phyloP scores from a whole-genome alignment of 2,329 filamentous ascomycete species.

The Diplodia scrobiculata region DNA sequence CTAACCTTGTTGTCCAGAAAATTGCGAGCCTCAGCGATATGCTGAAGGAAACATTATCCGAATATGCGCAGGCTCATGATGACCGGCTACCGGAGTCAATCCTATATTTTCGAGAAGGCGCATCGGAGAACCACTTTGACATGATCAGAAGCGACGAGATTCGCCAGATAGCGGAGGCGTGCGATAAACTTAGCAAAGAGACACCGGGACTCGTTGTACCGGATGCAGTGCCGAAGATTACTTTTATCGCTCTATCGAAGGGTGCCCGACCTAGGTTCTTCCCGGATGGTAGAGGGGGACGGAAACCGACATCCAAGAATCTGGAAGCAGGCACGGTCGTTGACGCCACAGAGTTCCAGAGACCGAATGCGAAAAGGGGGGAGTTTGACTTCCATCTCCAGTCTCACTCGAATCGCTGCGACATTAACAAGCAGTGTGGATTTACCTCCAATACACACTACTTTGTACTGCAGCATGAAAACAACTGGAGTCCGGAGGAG shows the following conservation, averaged over 20 bases:
- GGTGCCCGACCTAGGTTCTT: neutral
- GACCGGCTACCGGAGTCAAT: neutral
- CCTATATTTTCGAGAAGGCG: neutral
- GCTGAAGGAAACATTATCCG: neutral
- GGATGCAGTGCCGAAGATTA: neutral
- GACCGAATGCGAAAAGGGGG: neutral
- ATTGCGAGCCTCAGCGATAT: neutral
- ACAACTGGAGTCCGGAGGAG: neutral
- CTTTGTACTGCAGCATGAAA: neutral
- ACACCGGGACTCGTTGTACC: neutral
- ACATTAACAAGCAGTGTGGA: neutral
- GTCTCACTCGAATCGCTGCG: neutral
- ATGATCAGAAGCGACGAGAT: neutral
- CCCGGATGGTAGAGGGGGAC: neutral
- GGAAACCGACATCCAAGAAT: neutral
- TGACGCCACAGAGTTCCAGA: neutral
- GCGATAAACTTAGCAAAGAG: neutral
- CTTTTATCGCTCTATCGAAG: neutral
- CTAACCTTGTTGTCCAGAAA: neutral
- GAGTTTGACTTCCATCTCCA: slow-evolving; percentile 15
- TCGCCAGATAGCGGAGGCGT: neutral
- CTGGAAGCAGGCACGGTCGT: neutral
- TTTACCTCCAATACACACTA: neutral
- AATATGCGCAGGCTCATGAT: neutral
- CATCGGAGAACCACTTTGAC: neutral